These are phyloP conservation scores for Colletotrichum simmondsii DNA, from an alignment of 2,329 filamentous ascomycete genomes.

Conservation along the genomic window DNA sequence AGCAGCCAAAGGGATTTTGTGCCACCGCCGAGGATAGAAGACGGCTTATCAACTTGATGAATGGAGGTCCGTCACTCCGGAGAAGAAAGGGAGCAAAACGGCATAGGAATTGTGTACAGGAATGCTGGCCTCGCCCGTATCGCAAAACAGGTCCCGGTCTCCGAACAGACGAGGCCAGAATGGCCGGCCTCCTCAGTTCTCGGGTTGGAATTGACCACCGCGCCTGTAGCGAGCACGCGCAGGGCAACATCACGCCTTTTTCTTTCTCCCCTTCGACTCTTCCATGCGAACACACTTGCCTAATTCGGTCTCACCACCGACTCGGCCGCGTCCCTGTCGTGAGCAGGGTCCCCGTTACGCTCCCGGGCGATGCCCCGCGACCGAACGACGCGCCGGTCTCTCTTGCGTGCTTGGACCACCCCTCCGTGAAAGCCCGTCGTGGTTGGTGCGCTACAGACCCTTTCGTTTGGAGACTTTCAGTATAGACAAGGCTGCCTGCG, in stretches of 20 bases:
- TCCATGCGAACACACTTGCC: neutral
- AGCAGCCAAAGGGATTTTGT: neutral
- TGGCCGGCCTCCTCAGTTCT: neutral
- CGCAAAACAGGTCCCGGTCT: neutral
- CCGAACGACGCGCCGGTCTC: neutral
- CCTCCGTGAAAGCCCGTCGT: neutral
- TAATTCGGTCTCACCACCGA: neutral
- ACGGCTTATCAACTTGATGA: neutral
- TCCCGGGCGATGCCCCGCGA: neutral
- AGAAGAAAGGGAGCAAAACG: neutral
- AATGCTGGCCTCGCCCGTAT: neutral
- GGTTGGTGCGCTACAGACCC: slow-evolving; percentile 6
- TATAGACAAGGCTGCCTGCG: neutral
- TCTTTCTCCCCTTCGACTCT: no score
- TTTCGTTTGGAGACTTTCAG: neutral
- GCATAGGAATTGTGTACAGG: neutral
- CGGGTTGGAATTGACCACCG: neutral
- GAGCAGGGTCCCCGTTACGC: neutral
- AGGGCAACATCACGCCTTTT: neutral
- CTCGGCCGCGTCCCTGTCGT: neutral
- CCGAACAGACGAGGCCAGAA: slow-evolving; percentile 7
- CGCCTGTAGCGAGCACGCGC: slow-evolving; percentile 10
- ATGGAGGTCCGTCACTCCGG: slow-evolving; percentile 2
- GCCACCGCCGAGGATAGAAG: neutral
- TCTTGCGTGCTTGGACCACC: neutral